A percentile compares a stretch with the other conserved stretches of the same genome.
Evolutionary conservation across 345 rosid genomes (phyloP).

Genomic region (Moringa oleifera): DNA sequence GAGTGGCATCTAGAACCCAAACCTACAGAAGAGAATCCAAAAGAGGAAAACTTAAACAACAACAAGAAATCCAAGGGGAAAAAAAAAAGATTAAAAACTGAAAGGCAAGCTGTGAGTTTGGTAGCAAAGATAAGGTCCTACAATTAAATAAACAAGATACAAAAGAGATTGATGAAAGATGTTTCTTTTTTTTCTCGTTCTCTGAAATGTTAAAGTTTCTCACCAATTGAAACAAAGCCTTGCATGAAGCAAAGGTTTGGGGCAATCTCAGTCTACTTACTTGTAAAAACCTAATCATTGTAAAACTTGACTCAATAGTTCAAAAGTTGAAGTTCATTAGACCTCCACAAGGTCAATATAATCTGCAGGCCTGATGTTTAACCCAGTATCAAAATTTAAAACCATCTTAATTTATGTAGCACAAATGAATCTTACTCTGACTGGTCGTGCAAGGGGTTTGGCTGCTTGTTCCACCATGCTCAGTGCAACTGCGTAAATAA

Average conservation of each 20-base stretch:
- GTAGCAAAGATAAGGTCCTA: too few species aligned
- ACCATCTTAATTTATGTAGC: slow-evolving; percentile 7
- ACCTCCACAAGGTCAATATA: neutral
- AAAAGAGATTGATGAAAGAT: too few species aligned
- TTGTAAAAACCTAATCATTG: neutral
- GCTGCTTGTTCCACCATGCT: slow-evolving; percentile 99
- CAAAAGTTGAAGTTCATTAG: neutral
- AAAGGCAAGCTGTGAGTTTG: too few species aligned
- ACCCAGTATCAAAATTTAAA: slow-evolving; percentile 11
- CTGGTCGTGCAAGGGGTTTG: slow-evolving; percentile 95
- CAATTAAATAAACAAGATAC: too few species aligned
- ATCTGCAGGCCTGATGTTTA: neutral
- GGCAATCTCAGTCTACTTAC: neutral
- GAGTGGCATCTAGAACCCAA: slow-evolving; percentile 97
- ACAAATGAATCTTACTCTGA: slow-evolving; percentile 47
- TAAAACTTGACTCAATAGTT: too few species aligned
- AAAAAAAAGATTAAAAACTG: neutral
- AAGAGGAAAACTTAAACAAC: neutral
- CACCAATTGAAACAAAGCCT: neutral
- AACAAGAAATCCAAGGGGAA: neutral
- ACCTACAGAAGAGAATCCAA: slow-evolving; percentile 36
- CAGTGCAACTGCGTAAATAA: slow-evolving; percentile 60
- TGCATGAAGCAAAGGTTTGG: neutral
- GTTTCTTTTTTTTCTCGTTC: too few species aligned
- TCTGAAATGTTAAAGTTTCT: too few species aligned